These are phyloP conservation scores for Daucus carota DNA, from an alignment of 129 eudicot genomes.

Conservation along the genomic window DNA sequence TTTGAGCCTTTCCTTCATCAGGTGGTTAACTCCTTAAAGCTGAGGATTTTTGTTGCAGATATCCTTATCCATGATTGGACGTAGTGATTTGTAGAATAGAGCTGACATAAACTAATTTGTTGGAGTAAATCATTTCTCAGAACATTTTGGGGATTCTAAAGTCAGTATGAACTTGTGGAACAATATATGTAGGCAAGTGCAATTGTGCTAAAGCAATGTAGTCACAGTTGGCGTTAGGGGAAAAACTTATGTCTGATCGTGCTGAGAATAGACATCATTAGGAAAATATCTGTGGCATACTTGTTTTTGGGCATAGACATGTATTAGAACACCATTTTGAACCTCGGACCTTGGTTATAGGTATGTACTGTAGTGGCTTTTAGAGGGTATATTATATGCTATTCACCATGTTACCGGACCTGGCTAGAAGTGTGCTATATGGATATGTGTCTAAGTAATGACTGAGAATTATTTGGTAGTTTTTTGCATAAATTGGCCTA, in stretches of 20 bases:
- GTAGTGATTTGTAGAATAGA: neutral
- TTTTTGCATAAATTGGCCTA: neutral
- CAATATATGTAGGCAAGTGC: neutral
- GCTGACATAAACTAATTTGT: neutral
- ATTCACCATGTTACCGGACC: neutral
- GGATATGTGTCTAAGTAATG: neutral
- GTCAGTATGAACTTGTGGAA: neutral
- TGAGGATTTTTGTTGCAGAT: neutral
- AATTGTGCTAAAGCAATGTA: neutral
- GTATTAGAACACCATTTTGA: neutral
- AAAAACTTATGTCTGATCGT: neutral
- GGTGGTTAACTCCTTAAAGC: conserved; percentile 29
- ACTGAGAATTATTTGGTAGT: neutral
- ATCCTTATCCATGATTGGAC: neutral
- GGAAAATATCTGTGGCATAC: neutral
- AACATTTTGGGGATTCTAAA: neutral
- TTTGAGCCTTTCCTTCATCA: conserved; percentile 94
- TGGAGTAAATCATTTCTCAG: neutral
- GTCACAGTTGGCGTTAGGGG: neutral
- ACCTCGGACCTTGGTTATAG: neutral
- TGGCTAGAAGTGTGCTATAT: neutral
- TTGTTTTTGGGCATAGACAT: neutral
- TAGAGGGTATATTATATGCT: neutral
- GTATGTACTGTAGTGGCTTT: neutral
- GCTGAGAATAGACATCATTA: neutral